Evolutionary conservation across 352 stramenopile species (phyloP), one percentile per base, ranked within the genome.

Genomic region (Albugo candida): DNA sequence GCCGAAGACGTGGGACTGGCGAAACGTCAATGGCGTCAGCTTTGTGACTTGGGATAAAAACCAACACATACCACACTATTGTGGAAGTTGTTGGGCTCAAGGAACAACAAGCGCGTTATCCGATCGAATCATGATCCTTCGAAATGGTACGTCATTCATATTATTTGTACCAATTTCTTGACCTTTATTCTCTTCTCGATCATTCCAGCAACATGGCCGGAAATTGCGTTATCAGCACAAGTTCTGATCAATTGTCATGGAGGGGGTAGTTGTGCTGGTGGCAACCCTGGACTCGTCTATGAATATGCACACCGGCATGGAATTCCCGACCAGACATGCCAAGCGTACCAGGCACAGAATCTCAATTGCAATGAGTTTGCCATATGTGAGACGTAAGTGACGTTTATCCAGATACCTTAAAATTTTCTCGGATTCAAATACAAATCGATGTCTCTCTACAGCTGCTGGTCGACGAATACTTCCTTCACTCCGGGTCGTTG

Each of bases 41-140:
- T 97, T 92, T 59, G 72, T 97, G 16, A 98, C 93, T n/a, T 96
- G 92, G 71, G 88, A 93, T 60, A 92, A 97, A 56, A 99, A 99
- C 67, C 95, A 99, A 61, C 95, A 99, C 64, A 96, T 98, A 49
- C 94, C 94, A 20, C 60, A 79, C 40, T 94, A 95, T 61, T 94
- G 85, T 46, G 81, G 82, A n/a, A 92, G 76, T 41, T 96, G 83
- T 65, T 96, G 85, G 85, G 82, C 83, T 0, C 82, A 94, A 34
- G 83, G 77, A 24, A 88, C 82, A 11, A 92, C 79, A 17, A 92
- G 76, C 37, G 72, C 81, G 19, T 60, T 95, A 13, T 89, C 82
- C 14, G 83, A 95, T 54, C 82, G 83, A n/a, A 93, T 94, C 51
- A 85, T 78, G 35, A 92, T 95, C 47, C 59, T 91, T 48, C 67